Evolutionary conservation across 1,284 basidiomycete species (phyloP).

Genomic region (Erythrobasidium hasegawianum): DNA sequence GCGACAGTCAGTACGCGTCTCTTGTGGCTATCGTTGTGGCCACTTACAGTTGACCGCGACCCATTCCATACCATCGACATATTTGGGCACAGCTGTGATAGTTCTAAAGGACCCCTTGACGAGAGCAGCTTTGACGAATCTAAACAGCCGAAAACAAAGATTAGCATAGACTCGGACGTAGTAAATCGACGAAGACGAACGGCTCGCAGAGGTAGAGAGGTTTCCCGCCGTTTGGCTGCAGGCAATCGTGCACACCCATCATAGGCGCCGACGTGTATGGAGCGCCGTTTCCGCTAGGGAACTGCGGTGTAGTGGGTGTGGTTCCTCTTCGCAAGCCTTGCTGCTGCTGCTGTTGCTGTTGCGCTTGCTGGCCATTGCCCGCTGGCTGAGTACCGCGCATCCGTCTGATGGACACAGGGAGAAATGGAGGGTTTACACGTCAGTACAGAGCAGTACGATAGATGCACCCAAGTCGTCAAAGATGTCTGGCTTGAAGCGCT

Average conservation of each 20-base stretch:
- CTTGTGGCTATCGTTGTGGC: neutral
- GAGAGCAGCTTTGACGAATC: constrained; percentile 88
- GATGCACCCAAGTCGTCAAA: neutral
- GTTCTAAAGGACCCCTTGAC: constrained; percentile 99
- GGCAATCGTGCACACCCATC: constrained; percentile 33
- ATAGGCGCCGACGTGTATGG: constrained; percentile 6
- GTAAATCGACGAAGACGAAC: too few relatives aligned
- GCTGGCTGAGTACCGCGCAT: constrained; percentile 4
- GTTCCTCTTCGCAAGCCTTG: constrained; percentile 22
- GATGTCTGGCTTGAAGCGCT: too few relatives aligned
- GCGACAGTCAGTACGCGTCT: neutral
- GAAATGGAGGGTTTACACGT: neutral
- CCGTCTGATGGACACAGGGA: neutral
- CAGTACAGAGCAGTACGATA: neutral
- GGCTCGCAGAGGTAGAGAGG: constrained; percentile 89
- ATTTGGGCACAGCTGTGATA: constrained; percentile 94
- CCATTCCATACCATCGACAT: constrained; percentile 97
- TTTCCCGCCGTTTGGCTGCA: constrained; percentile 46
- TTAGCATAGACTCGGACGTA: too few relatives aligned
- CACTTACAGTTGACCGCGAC: constrained; percentile 89
- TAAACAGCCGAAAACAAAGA: too few relatives aligned
- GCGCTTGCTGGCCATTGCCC: neutral
- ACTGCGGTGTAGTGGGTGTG: constrained; percentile 28
- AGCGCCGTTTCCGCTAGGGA: constrained; percentile 13
- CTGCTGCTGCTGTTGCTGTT: constrained; percentile 25